Percentiles rank a stretch among this genome's conserved stretches.
phyloP scores from a whole-genome alignment of 306 rosid species.

The Arachis hypogaea region DNA sequence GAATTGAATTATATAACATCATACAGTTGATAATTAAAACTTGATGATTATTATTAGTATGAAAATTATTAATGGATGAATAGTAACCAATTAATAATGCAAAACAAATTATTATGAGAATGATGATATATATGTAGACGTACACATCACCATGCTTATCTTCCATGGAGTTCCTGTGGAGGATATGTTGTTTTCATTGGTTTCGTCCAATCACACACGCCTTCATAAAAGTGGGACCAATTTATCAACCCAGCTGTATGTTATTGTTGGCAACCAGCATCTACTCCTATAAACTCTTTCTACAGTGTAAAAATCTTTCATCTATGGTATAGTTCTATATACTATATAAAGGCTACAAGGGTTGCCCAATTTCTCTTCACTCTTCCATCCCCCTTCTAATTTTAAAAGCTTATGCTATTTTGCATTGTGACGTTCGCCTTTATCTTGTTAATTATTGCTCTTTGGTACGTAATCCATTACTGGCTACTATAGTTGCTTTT shows the following conservation, averaged over 20 bases:
- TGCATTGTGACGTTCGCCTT: not conserved
- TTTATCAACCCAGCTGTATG: constrained; percentile 14
- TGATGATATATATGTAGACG: not conserved
- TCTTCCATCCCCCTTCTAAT: not conserved
- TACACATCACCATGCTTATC: constrained; percentile 15
- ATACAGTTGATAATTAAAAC: no score
- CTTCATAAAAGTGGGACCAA: constrained; percentile 27
- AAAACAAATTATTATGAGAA: not conserved
- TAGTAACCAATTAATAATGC: not conserved
- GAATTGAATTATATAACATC: no score
- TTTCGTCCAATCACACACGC: constrained; percentile 28
- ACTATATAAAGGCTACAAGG: constrained; percentile 17
- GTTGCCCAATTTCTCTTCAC: not conserved
- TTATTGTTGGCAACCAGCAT: not conserved
- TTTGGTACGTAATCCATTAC: not conserved
- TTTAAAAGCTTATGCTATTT: not conserved
- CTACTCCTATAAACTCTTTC: not conserved
- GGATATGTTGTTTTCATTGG: not conserved
- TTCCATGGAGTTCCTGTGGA: not conserved
- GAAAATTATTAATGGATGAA: no score
- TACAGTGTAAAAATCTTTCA: not conserved
- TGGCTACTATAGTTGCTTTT: not conserved
- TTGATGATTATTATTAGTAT: no score
- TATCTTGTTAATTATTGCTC: not conserved
- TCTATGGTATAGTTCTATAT: not conserved